Base-by-base conservation (phyloP, 441 rosid genomes). In the Breynia disticha region DNA sequence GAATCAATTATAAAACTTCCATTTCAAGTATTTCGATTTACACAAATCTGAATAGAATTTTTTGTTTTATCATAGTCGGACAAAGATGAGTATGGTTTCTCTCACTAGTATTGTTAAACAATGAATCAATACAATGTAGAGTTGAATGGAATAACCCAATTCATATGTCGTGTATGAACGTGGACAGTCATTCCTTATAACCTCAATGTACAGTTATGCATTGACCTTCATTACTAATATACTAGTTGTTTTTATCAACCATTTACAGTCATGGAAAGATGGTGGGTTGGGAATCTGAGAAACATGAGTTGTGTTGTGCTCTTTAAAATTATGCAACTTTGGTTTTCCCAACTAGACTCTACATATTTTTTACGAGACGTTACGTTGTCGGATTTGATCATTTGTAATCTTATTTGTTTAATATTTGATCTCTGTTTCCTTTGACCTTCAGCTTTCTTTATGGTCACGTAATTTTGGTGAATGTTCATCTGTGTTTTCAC, bases 161-260 rank as follows among this genome's bases (percentile, higher is more conserved):
- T n/a, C n/a, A n/a, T n/a, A n/a, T n/a, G n/a, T n/a, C n/a, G n/a
- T n/a, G n/a, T n/a, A n/a, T n/a, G n/a, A n/a, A n/a, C n/a, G n/a
- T n/a, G n/a, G n/a, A n/a, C n/a, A n/a, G n/a, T n/a, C n/a, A n/a
- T n/a, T n/a, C n/a, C n/a, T n/a, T n/a, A n/a, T n/a, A n/a, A n/a
- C n/a, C n/a, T n/a, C n/a, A n/a, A n/a, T n/a, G n/a, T n/a, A n/a
- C n/a, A n/a, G n/a, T n/a, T n/a, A 52, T 60, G 65, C 59, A 62
- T 74, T 68, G 79, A 65, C 77, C 57, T 70, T 55, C 61, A 67
- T 65, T 51, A 56, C 66, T 61, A 63, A 41, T 54, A 52, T 56
- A 16, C 63, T 46, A n/a, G n/a, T n/a, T 50, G 9, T 22, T 47
- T 19, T 3, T 20, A 20, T 60, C 15, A 48, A 54, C 1, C 16